Conservation (phyloP, 2,329 filamentous ascomycete species). For the Colletotrichum falcatum region DNA sequence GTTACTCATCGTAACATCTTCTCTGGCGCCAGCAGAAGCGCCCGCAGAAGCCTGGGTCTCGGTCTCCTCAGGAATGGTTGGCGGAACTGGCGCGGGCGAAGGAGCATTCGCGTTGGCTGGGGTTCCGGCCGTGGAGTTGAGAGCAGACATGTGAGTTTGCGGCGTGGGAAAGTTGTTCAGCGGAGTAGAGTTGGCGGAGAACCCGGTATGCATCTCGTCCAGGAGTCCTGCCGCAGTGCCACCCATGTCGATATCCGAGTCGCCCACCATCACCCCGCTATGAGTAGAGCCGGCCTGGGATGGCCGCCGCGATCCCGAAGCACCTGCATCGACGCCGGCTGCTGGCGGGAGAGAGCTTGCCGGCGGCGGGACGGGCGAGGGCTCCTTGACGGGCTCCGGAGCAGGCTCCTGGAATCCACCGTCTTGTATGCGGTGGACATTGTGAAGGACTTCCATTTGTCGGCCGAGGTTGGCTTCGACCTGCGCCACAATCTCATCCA, state of each 20-base stretch:
- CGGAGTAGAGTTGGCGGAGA: slow-evolving; percentile 71
- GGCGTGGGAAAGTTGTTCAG: slow-evolving; percentile 71
- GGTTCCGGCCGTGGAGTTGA: slow-evolving; percentile 68
- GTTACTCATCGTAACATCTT: slow-evolving; percentile 65
- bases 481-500: slow-evolving; percentile 80
- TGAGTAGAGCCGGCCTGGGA: slow-evolving; percentile 68
- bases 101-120: slow-evolving; percentile 62
- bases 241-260: slow-evolving; percentile 74
- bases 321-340: slow-evolving; percentile 43
- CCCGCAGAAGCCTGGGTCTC: slow-evolving; percentile 36
- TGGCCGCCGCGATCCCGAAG: slow-evolving; percentile 59
- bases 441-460: slow-evolving; percentile 72
- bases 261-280: slow-evolving; percentile 67
- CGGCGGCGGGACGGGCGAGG: slow-evolving; percentile 44
- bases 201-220: slow-evolving; percentile 75
- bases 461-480: slow-evolving; percentile 79
- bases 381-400: slow-evolving; percentile 55
- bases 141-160: slow-evolving; percentile 67
- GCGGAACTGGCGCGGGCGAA: slow-evolving; percentile 56
- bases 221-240: slow-evolving; percentile 73
- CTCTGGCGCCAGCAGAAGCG: slow-evolving; percentile 42
- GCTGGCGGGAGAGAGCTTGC: slow-evolving; percentile 29
- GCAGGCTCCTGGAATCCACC: slow-evolving; percentile 78
- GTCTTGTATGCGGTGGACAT: slow-evolving; percentile 79
- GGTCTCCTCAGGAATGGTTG: slow-evolving; percentile 44